A percentile compares a stretch with the other conserved stretches of the same genome.
Evolutionary conservation across 352 stramenopile genomes (phyloP).

Genomic region (Phytophthora ramorum): DNA sequence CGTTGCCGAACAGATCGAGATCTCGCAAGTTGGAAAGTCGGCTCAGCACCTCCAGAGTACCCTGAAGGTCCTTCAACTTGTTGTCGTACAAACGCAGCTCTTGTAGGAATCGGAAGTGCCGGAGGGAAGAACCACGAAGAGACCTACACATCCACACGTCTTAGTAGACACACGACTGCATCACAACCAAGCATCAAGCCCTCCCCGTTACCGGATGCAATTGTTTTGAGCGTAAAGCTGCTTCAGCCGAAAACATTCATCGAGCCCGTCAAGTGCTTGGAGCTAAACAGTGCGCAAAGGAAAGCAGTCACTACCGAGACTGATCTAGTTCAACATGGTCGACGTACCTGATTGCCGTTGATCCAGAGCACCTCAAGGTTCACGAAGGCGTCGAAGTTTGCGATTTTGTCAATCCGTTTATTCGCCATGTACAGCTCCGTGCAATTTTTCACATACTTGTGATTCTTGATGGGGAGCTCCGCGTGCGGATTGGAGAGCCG

Average conservation of each 20-base stretch:
- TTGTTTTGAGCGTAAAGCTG: slow-evolving; percentile 91
- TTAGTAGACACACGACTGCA: background rate
- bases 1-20: slow-evolving; percentile 87
- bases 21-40: slow-evolving; percentile 71
- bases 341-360: slow-evolving; percentile 80
- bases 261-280: slow-evolving; percentile 66
- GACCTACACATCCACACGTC: slow-evolving; percentile 31
- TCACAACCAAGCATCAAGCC: background rate
- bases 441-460: slow-evolving; percentile 92
- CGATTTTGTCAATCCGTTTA: slow-evolving; percentile 80
- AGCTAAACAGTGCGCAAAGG: slow-evolving; percentile 40
- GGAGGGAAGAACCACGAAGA: slow-evolving; percentile 52
- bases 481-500: slow-evolving; percentile 71
- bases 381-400: slow-evolving; percentile 87
- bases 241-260: slow-evolving; percentile 90
- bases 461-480: slow-evolving; percentile 88
- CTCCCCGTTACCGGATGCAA: slow-evolving; percentile 48
- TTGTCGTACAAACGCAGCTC: slow-evolving; percentile 85
- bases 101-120: slow-evolving; percentile 82
- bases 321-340: slow-evolving; percentile 1
- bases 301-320: background rate
- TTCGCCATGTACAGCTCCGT: slow-evolving; percentile 87
- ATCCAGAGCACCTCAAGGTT: slow-evolving; percentile 92
- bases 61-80: slow-evolving; percentile 76
- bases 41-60: slow-evolving; percentile 53